A percentile compares a stretch with the other conserved stretches of the same genome.
Evolutionary conservation across 129 eudicot species (phyloP).

Genomic region (Arctium lappa): DNA sequence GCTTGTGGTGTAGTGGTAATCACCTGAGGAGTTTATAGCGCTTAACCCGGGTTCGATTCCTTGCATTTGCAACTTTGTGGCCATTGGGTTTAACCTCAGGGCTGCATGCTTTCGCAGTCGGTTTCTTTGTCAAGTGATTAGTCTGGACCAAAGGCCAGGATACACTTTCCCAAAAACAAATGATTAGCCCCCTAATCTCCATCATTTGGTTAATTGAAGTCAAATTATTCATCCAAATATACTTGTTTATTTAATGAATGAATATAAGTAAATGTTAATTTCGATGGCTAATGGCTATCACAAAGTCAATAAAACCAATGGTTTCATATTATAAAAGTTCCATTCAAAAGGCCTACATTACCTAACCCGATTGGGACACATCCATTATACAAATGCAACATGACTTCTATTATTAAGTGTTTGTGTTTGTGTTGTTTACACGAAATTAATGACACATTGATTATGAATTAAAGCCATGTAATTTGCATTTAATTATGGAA

Average conservation of each 20-base stretch:
- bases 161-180: neutral
- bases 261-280: neutral
- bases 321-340: neutral
- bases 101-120: too few species aligned
- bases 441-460: neutral
- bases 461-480: neutral
- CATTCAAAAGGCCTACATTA: slow-evolving; percentile 13
- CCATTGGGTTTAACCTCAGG: too few species aligned
- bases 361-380: slow-evolving; percentile 18
- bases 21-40: too few species aligned
- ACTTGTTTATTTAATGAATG: neutral
- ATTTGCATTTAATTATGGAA: neutral
- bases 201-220: slow-evolving; percentile 7
- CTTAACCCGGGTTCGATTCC: too few species aligned
- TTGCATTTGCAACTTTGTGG: too few species aligned
- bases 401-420: neutral
- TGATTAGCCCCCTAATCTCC: slow-evolving; percentile 13
- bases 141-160: too few species aligned
- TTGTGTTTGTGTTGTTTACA: neutral
- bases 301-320: neutral
- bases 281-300: neutral
- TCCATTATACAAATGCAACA: slow-evolving; percentile 7
- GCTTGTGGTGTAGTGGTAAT: too few species aligned
- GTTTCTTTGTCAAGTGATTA: too few species aligned
- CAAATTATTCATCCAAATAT: neutral